These are phyloP conservation scores for Thelephora ganbajun DNA, from an alignment of 768 basidiomycete genomes.

Conservation along the genomic window DNA sequence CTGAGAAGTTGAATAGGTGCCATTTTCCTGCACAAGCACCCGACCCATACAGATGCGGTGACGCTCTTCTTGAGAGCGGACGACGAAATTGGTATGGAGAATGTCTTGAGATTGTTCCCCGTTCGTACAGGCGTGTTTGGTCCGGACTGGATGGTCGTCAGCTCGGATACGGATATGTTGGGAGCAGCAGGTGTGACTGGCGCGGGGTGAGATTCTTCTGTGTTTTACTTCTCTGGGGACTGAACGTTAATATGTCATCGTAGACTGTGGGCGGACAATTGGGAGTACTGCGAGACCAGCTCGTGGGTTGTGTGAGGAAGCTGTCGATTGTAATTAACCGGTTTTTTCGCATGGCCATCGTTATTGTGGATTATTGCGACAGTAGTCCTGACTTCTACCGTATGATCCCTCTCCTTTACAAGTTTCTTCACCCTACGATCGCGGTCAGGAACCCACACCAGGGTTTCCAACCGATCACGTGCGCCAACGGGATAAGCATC, in stretches of 20 bases:
- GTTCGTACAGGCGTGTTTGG: conserved; percentile 66
- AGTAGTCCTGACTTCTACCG: no score
- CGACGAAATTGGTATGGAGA: conserved; percentile 46
- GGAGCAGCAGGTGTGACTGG: conserved; percentile 66
- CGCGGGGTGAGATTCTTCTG: conserved; percentile 45
- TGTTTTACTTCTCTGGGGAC: conserved; percentile 1
- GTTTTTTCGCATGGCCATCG: no score
- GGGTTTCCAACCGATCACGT: no score
- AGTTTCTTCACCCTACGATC: no score
- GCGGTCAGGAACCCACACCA: no score
- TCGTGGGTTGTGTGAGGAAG: no score
- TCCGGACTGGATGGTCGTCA: conserved; percentile 68
- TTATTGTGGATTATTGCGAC: no score
- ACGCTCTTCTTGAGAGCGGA: conserved; percentile 49
- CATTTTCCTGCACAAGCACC: conserved; percentile 59
- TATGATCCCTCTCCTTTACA: no score
- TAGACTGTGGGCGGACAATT: no score
- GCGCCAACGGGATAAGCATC: not conserved
- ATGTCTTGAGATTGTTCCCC: conserved; percentile 62
- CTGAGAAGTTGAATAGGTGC: conserved; percentile 21
- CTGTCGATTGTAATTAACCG: no score
- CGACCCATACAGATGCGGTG: conserved; percentile 18
- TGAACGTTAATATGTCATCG: not conserved
- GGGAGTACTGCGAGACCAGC: no score
- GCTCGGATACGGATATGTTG: conserved; percentile 32